Evolutionary conservation across 2,329 filamentous ascomycete species (phyloP).

Genomic region (Cercospora sp.): DNA sequence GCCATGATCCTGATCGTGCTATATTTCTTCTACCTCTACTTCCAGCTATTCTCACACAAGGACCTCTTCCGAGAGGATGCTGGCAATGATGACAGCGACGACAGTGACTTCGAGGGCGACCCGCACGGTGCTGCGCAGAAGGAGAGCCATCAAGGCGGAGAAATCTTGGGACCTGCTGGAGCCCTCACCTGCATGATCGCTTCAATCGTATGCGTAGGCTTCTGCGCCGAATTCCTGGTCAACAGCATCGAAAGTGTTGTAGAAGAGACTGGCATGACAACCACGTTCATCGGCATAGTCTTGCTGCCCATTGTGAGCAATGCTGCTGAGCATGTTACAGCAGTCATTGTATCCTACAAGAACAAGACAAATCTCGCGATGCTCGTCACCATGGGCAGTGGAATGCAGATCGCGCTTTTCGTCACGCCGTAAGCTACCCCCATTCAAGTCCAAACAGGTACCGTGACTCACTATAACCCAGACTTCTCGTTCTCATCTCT

Average conservation of each 20-base stretch:
- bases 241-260: conserved; percentile 56
- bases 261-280: conserved; percentile 51
- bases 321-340: conserved; percentile 57
- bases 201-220: conserved; percentile 49
- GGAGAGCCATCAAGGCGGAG: conserved; percentile 29
- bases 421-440: conserved; percentile 48
- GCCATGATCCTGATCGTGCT: conserved; percentile 54
- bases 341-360: conserved; percentile 56
- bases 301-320: conserved; percentile 59
- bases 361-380: conserved; percentile 59
- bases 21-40: conserved; percentile 56
- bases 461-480: no score
- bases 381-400: conserved; percentile 55
- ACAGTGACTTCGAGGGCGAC: conserved; percentile 33
- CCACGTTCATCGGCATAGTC: conserved; percentile 58
- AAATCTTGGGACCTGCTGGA: conserved; percentile 47
- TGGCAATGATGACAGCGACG: conserved; percentile 31
- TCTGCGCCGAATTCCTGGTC: conserved; percentile 56
- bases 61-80: conserved; percentile 47
- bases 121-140: conserved; percentile 6
- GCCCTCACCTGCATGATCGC: conserved; percentile 49
- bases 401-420: conserved; percentile 58
- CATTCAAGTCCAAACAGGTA: neutral
- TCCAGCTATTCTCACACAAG: conserved; percentile 54
- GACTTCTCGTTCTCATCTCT: conserved; percentile 54